Evolutionary conservation across 2,329 filamentous ascomycete genomes (phyloP), one percentile per base, ranked within the genome.

Genomic region (Penicillium sp.): DNA sequence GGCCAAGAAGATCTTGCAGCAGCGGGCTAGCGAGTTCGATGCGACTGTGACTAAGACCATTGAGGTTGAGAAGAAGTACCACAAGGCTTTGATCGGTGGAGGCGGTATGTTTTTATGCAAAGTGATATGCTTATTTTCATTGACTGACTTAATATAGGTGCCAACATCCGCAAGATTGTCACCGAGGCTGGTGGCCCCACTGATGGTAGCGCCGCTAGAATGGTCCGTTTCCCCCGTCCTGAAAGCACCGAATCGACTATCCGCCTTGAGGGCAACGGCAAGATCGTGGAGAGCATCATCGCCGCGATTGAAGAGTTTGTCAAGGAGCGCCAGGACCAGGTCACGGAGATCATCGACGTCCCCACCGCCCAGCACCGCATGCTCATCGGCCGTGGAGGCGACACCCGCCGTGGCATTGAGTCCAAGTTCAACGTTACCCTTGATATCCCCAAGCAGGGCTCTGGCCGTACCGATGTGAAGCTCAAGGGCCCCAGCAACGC

Each of bases 1-100:
- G 66, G 93, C 94, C 5, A 94, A 94, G 84, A 94, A 94, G 79
- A 79, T 94, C 50, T 83, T 99, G 25, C 87, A 93, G 74, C 89
- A 94, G 77, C 92, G 93, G 78, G 89, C 89, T 54, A 88, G 88
- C 60, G 82, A 92, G 21, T 97, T 97, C 67, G 92, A 97, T 69
- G 88, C 94, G 64, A 96, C 91, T n/a, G 83, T 97, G 50, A 86
- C 88, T 17, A 87, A 89, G 78, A 91, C 87, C 13, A 81, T 99
- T 49, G 89, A 95, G 35, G 87, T 99, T n/a, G 93, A 97, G 67
- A 90, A 91, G 80, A 96, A 95, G 80, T 87, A 94, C 76, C 94
- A 99, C 79, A 75, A 75, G 77, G 85, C 88, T 54, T 82, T 99
- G 63, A 99, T 99, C 75, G 94, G 94, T 61, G 81, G 87, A 64